Evolutionary conservation across 306 rosid species (phyloP).

Genomic region (Sicyos edulis): DNA sequence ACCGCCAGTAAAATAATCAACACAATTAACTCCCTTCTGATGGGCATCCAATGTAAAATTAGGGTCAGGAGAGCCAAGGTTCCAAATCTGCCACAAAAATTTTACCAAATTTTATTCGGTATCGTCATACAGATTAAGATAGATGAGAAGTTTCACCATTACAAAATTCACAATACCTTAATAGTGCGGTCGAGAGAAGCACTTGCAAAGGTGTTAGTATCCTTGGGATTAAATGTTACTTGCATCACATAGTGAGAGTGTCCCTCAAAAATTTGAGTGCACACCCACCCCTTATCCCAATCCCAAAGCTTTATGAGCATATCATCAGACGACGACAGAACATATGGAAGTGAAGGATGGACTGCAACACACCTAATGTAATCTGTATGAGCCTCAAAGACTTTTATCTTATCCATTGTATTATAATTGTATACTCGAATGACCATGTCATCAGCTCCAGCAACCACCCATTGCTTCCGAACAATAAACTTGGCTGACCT

Average conservation of each 20-base stretch:
- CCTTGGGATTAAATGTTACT: constrained; percentile 97
- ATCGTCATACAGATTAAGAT: not conserved
- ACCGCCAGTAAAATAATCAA: constrained; percentile 98
- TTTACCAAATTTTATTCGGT: constrained; percentile 2
- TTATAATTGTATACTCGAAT: constrained; percentile 91
- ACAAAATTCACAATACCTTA: constrained; percentile 44
- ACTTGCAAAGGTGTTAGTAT: constrained; percentile 99
- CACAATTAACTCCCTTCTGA: constrained; percentile 90
- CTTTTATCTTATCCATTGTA: constrained; percentile 92
- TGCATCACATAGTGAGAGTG: constrained; percentile 98
- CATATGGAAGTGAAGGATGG: constrained; percentile 93
- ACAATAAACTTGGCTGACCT: constrained; percentile 93
- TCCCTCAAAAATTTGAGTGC: constrained; percentile 98
- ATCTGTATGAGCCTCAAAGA: constrained; percentile 95
- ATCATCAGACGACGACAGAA: constrained; percentile 94
- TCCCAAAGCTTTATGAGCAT: constrained; percentile 99
- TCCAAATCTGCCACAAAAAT: constrained; percentile 67
- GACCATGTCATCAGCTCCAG: constrained; percentile 95
- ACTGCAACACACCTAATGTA: constrained; percentile 98
- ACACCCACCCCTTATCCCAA: constrained; percentile 96
- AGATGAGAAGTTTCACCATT: constrained; percentile 13
- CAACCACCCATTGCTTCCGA: constrained; percentile 98
- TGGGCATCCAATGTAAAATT: constrained; percentile 97
- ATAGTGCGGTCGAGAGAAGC: constrained; percentile 98
- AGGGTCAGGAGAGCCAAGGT: constrained; percentile 92